These are phyloP conservation scores for Turritis glabra DNA, from an alignment of 345 rosid genomes.

Conservation along the genomic window DNA sequence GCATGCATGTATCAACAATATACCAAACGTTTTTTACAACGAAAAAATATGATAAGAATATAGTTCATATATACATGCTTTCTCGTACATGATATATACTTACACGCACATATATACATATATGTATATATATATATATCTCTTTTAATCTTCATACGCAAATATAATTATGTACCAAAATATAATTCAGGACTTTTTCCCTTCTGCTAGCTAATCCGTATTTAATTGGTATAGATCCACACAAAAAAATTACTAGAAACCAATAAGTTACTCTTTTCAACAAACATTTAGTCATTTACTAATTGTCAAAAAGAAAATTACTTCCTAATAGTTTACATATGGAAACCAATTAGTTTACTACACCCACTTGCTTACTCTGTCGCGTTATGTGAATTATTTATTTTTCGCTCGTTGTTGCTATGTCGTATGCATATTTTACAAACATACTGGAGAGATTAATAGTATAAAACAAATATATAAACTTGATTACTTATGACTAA, in stretches of 20 bases:
- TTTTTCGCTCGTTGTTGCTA: not conserved
- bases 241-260: not conserved
- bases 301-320: no score
- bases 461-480: not conserved
- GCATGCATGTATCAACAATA: no score
- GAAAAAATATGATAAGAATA: no score
- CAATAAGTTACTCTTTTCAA: no score
- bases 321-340: not conserved
- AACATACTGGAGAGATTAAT: not conserved
- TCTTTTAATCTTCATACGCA: no score
- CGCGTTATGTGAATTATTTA: not conserved
- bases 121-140: no score
- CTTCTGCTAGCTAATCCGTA: no score
- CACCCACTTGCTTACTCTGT: not conserved
- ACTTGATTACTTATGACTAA: not conserved
- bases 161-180: no score
- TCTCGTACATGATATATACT: not conserved
- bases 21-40: not conserved
- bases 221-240: no score
- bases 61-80: not conserved
- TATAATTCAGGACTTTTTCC: no score
- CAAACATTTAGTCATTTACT: no score
- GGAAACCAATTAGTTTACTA: not conserved
- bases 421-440: not conserved
- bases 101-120: no score